Base-by-base conservation (phyloP, 192 early-diverging fungal genomes). In the Mortierella hygrophila region DNA sequence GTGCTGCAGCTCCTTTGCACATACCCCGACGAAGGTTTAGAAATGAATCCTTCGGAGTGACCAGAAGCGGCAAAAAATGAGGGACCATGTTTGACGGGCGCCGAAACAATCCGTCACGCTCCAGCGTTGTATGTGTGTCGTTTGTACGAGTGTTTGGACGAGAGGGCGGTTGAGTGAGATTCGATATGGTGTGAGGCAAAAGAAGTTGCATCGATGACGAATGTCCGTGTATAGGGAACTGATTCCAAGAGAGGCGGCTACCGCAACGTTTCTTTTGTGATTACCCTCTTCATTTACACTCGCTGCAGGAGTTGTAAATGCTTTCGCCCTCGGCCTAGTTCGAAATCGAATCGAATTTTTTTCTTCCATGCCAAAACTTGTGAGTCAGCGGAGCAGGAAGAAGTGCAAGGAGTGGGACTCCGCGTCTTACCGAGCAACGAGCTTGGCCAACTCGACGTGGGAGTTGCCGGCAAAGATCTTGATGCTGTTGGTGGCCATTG, bases 381-480 rank as follows among this genome's bases (percentile, higher is more conserved):
- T 18, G 72, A 73, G 23, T 42, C 29, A 75, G 52, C 32, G 74
- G 15, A 26, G 42, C 29, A 4, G 72, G 5, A 52, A 75, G 29
- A 57, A 16, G 63, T n/a, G 37, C 35, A 70, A 40, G 21, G 26
- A 46, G 42, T 21, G 35, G 7, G 18, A 9, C 26, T 52, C 49
- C 44, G 41, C 47, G 52, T 79, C 91, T 89, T 93, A 97, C 97
- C 94, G 96, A 82, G 97, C 98, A 75, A 99, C 97, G 40, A 96
- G 92, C 85, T 92, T 91, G 69, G 98, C 96, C 82, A 99, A 95
- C 70, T 96, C 97, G 72, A 96, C 93, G 90, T 99, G 98, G 32
- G 97, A 97, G 90, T 98, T 99, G 71, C 98, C 98, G 15, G 98
- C 92, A 80, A 99, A 97, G 88, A 99, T 97, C 88, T 97, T 97